Conservation (phyloP, 176 grass and related monocot genomes). For the Bothriochloa decipiens region DNA sequence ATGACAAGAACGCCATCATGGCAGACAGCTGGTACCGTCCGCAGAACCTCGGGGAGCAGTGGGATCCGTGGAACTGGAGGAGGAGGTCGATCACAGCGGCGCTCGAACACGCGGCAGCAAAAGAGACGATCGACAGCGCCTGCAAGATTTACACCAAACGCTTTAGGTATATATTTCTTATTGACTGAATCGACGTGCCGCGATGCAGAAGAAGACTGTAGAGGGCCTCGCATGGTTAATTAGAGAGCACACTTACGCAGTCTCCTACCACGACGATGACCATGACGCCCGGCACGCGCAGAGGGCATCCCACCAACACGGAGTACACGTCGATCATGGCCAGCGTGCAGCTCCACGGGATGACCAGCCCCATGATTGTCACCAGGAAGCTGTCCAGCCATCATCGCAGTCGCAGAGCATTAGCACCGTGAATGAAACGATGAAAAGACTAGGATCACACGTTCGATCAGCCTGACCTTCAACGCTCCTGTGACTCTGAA, state of each 20-base stretch:
- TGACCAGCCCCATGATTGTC: constrained; percentile 83
- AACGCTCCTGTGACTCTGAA: not conserved
- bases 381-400: constrained; percentile 68
- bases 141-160: constrained; percentile 9
- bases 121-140: constrained; percentile 71
- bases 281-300: constrained; percentile 70
- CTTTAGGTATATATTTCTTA: not conserved
- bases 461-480: not conserved
- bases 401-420: not conserved
- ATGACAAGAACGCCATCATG: constrained; percentile 85
- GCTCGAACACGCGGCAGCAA: constrained; percentile 72
- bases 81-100: constrained; percentile 79
- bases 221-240: no score
- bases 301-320: constrained; percentile 50
- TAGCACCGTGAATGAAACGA: not conserved
- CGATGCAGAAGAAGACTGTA: not conserved
- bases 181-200: not conserved
- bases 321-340: constrained; percentile 86
- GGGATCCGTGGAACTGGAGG: constrained; percentile 48
- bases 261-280: constrained; percentile 70
- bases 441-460: no score
- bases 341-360: constrained; percentile 91
- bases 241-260: no score
- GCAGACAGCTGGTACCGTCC: constrained; percentile 75
- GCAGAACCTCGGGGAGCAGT: constrained; percentile 70